A percentile compares a stretch with the other conserved stretches of the same genome.
These are phyloP conservation scores for Globisporangium nodosum DNA, from an alignment of 352 stramenopile species.

Conservation along the genomic window DNA sequence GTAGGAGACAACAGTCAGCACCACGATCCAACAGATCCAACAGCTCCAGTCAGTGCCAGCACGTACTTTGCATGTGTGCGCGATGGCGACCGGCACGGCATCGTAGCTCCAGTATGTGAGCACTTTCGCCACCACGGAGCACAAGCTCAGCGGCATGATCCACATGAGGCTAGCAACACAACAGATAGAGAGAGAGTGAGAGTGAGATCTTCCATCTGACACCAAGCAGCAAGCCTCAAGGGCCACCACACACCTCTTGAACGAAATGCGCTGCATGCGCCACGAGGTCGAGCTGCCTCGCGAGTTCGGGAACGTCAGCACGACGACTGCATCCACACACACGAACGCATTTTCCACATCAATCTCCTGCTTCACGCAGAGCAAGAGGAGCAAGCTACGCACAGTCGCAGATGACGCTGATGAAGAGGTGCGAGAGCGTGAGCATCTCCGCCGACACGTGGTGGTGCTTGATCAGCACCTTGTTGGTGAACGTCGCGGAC, in stretches of 20 bases:
- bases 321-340: constrained; percentile 37
- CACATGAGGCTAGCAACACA: constrained; percentile 41
- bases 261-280: constrained; percentile 56
- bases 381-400: constrained; percentile 9
- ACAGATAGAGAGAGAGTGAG: not conserved
- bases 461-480: constrained; percentile 83
- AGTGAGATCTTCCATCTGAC: not conserved
- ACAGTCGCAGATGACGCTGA: constrained; percentile 78
- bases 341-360: not conserved
- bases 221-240: not conserved
- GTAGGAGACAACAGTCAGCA: not conserved
- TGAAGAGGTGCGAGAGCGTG: constrained; percentile 79
- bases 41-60: not conserved
- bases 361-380: not conserved
- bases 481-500: constrained; percentile 79
- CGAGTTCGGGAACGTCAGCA: constrained; percentile 61
- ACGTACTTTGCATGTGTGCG: constrained; percentile 74
- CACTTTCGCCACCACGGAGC: constrained; percentile 74
- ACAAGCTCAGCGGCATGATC: constrained; percentile 78
- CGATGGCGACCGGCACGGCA: constrained; percentile 75
- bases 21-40: too few species aligned
- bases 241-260: constrained; percentile 23
- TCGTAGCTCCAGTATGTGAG: constrained; percentile 89
- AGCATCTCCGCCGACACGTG: constrained; percentile 82
- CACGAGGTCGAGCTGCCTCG: constrained; percentile 35